Evolutionary conservation across 164 flowering plant genomes (phyloP), one percentile per base, ranked within the genome.

Genomic region (Nymphaea thermarum): DNA sequence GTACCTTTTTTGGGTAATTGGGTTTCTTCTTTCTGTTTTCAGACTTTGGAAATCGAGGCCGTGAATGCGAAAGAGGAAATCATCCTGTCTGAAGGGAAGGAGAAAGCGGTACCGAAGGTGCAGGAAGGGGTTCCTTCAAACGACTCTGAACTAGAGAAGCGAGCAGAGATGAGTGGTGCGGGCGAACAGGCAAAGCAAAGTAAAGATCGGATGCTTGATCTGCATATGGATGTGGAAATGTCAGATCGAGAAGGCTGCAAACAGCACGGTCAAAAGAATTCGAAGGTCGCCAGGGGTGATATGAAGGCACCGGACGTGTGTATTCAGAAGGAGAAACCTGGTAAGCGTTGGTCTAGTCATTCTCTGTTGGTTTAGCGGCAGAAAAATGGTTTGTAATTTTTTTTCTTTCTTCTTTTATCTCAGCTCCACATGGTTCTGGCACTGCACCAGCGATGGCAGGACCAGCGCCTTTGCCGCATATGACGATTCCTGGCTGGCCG

Each of bases 401-500:
- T 2, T 10, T 72, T 43, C 63, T 5, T 43, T 18, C 14, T 7
- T 8, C 10, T 51, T 10, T 51, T 51, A 8, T 51, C 2, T 15
- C 57, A 51, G 57, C 57, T 10, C 3, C 57, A 51, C 57, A 10
- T 8, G 14, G 57, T 51, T 51, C 57, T 8, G 57, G 57, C 8
- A 15, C 57, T 51, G 57, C 57, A 8, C 12, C 12, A 51, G 57
- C 15, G 57, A 51, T 3, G 57, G 57, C 15, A 3, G 57, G 57
- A 51, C 57, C 57, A 3, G 71, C 73, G 36, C 76, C 97, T 61
- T 25, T 86, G 72, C 83, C 92, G 59, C 55, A 83, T 8, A 79
- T 89, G 87, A 73, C 95, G 4, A 68, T 88, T 61, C 73, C 91
- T 69, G 77, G 87, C 68, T 95, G 98, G 99, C 90, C 91, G 5